phyloP scores from a whole-genome alignment of 352 stramenopile species.

The Aphanomyces invadans region DNA sequence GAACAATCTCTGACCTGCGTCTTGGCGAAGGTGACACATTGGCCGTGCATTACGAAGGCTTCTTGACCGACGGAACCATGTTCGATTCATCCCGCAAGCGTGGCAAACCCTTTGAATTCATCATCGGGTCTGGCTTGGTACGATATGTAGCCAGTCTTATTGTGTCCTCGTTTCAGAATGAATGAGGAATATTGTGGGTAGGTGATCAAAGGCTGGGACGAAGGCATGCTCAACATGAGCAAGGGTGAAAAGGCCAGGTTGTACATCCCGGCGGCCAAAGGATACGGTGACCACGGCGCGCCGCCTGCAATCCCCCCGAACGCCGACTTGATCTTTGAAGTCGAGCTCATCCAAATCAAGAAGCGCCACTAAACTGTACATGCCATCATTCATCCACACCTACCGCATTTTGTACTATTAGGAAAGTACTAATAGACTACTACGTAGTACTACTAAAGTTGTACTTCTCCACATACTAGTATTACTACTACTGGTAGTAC shows the following conservation, averaged over 20 bases:
- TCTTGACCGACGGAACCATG: conserved; percentile 48
- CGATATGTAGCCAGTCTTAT: too few species aligned
- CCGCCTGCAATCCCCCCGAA: conserved; percentile 85
- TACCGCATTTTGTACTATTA: too few species aligned
- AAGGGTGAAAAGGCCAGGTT: conserved; percentile 90
- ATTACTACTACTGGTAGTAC: too few species aligned
- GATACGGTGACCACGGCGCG: conserved; percentile 84
- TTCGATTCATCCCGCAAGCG: conserved; percentile 76
- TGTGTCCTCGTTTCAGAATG: too few species aligned
- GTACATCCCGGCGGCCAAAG: conserved; percentile 87
- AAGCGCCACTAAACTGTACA: not conserved
- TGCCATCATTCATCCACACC: too few species aligned
- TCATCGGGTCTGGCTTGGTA: conserved; percentile 51
- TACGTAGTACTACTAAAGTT: too few species aligned
- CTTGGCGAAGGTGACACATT: conserved; percentile 64
- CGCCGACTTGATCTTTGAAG: conserved; percentile 90
- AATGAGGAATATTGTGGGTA: conserved; percentile 31
- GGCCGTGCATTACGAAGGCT: conserved; percentile 81
- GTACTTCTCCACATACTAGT: too few species aligned
- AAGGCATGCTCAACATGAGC: conserved; percentile 92
- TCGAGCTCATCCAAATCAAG: conserved; percentile 86
- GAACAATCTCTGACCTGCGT: too few species aligned
- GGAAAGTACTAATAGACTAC: too few species aligned
- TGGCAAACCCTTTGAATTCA: conserved; percentile 70
- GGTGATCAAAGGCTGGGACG: conserved; percentile 94